Percentiles rank a stretch among this genome's conserved stretches.
phyloP scores from a whole-genome alignment of 345 rosid genomes.

The Citrus australasica region DNA sequence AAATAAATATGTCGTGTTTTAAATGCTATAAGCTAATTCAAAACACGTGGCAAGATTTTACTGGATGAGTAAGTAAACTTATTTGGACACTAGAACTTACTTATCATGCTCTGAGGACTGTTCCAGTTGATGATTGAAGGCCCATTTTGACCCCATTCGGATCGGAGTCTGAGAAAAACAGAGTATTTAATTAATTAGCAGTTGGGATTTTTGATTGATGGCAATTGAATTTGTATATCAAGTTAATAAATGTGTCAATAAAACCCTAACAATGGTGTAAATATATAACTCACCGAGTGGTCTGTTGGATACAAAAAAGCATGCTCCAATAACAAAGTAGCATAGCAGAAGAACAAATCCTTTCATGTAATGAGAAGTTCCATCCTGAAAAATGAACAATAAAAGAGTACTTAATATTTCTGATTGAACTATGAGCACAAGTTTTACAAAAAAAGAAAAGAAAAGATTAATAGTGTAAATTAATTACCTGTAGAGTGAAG shows the following conservation, averaged over 20 bases:
- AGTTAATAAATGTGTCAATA: no score
- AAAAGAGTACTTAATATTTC: background rate
- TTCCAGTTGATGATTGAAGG: slow-evolving; percentile 10
- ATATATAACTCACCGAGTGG: slow-evolving; percentile 40
- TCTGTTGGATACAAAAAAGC: slow-evolving; percentile 59
- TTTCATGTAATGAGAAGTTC: slow-evolving; percentile 90
- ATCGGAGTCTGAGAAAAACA: slow-evolving; percentile 18
- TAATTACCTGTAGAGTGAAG: slow-evolving; percentile 60
- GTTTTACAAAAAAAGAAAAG: background rate
- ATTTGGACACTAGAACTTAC: background rate
- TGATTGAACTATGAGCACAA: background rate
- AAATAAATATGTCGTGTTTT: background rate
- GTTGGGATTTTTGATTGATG: background rate
- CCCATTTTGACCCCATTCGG: slow-evolving; percentile 18
- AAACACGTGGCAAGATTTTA: background rate
- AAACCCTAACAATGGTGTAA: background rate
- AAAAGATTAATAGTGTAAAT: background rate
- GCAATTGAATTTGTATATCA: background rate
- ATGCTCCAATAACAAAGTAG: slow-evolving; percentile 71
- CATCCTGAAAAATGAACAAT: slow-evolving; percentile 51
- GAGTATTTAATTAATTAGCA: background rate
- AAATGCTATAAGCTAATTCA: background rate
- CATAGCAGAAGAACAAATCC: slow-evolving; percentile 65
- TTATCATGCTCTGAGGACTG: slow-evolving; percentile 19
- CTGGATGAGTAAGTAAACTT: background rate